Percentiles rank a stretch among this genome's conserved stretches.
These are phyloP conservation scores for Papiliotrema nemorosa DNA, from an alignment of 1,284 basidiomycete genomes.

Conservation along the genomic window DNA sequence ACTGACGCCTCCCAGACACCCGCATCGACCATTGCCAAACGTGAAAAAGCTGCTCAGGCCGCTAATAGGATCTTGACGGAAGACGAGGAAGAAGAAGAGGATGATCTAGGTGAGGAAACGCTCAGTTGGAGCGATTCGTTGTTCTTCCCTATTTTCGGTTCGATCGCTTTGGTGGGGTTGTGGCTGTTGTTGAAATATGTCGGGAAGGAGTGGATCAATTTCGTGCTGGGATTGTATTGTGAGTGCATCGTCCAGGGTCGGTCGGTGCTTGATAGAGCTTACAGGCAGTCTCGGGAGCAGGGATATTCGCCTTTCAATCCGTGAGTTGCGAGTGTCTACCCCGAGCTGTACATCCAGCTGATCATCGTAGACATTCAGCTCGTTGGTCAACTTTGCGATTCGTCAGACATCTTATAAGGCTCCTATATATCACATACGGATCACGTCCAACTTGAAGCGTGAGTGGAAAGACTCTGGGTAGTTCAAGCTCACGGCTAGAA, in stretches of 20 bases:
- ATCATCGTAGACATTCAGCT: slow-evolving; percentile 30
- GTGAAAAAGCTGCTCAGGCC: slow-evolving; percentile 14
- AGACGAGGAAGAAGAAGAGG: slow-evolving; percentile 37
- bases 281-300: slow-evolving; percentile 31
- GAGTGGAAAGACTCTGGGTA: slow-evolving; percentile 11
- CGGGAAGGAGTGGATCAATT: slow-evolving; percentile 70
- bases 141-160: slow-evolving; percentile 45
- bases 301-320: slow-evolving; percentile 44
- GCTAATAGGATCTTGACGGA: slow-evolving; percentile 10
- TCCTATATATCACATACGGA: slow-evolving; percentile 40
- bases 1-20: no score
- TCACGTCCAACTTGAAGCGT: slow-evolving; percentile 43
- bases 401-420: slow-evolving; percentile 18
- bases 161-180: slow-evolving; percentile 37
- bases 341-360: not conserved
- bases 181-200: slow-evolving; percentile 57
- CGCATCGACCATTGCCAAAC: slow-evolving; percentile 18
- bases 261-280: not conserved
- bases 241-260: slow-evolving; percentile 40
- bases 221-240: slow-evolving; percentile 62
- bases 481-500: slow-evolving; percentile 31
- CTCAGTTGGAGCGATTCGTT: slow-evolving; percentile 43
- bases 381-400: slow-evolving; percentile 25
- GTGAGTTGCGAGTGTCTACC: slow-evolving; percentile 19
- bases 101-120: slow-evolving; percentile 37